Evolutionary conservation across 176 grass and related monocot species (phyloP).

Genomic region (maize (Zea mays)): DNA sequence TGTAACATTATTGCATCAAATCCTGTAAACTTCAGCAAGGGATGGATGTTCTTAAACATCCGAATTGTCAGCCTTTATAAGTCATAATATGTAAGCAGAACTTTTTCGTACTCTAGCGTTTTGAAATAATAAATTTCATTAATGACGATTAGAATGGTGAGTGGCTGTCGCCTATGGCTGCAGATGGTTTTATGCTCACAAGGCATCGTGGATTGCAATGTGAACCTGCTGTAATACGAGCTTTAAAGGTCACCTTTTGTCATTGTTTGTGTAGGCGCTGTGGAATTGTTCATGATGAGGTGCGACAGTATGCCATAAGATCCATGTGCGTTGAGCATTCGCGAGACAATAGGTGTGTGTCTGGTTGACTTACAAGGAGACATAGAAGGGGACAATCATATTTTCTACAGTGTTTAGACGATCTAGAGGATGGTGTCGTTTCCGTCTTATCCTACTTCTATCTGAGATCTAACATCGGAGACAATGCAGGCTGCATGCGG

Average conservation of each 20-base stretch:
- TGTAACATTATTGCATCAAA: constrained; percentile 11
- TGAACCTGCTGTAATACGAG: too few species aligned
- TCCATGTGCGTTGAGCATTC: too few species aligned
- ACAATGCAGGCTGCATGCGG: too few species aligned
- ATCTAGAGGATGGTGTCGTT: too few species aligned
- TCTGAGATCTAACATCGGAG: too few species aligned
- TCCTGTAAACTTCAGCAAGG: constrained; percentile 17
- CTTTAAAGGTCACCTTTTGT: background rate
- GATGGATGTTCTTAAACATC: constrained; percentile 14
- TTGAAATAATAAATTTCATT: background rate
- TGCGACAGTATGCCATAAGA: too few species aligned
- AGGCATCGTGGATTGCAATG: background rate
- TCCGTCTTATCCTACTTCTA: too few species aligned
- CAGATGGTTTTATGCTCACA: background rate
- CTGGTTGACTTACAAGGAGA: too few species aligned
- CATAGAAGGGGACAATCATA: too few species aligned
- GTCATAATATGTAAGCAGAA: constrained; percentile 14
- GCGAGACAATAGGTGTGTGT: too few species aligned
- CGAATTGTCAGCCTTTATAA: constrained; percentile 7
- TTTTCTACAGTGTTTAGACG: too few species aligned
- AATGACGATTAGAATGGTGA: background rate
- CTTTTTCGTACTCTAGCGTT: background rate
- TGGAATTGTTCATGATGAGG: background rate
- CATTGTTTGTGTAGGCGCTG: background rate
- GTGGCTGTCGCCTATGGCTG: background rate